Base-by-base conservation (phyloP, 2,329 filamentous ascomycete genomes). In the Verticillium tricorpus region DNA sequence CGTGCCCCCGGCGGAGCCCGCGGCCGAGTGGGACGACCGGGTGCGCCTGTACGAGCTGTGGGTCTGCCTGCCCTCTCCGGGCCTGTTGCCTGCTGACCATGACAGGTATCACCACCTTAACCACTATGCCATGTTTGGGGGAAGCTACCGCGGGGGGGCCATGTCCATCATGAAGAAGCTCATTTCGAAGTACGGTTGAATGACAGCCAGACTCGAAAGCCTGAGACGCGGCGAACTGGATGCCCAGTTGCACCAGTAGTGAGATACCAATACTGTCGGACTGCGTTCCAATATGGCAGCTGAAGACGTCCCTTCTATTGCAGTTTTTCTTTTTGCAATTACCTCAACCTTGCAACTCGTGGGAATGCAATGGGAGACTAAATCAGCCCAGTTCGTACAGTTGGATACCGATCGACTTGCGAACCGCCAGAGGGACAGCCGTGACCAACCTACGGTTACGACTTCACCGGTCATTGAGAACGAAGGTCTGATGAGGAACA, bases 81-180 rank as follows among this genome's bases (percentile, higher is more conserved):
- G n/a, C 32, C 25, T n/a, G n/a, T 22, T 17, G n/a, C 56, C 35
- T n/a, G 62, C 68, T 74, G 59, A 70, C 63, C 7, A 58, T 39
- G 7, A 60, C 56, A 92, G 89, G 65, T 94, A 97, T 73, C 94
- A 97, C 73, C 90, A 96, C 71, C 77, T 97, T 28, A 97, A 97
- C 66, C 94, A 97, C 68, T 89, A 88, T 78, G 88, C 90, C 1
- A 81, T 97, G 56, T 97, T 97, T 73, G 92, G 92, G 0, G 89
- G 89, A 1, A 84, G 89, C 0, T 97, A 97, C 72, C 85, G 86
- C 45, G 81, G 82, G 50, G 89, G 92, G 5, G 92, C 93, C 32
- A 83, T 94, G 74, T 82, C 83, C 5, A 95, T 96, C 60, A 95
- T 96, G 90, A 85, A 82, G 72, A 85, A 78, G 66, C 77, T 97